A percentile compares a stretch with the other conserved stretches of the same genome.
Evolutionary conservation across 2,329 filamentous ascomycete genomes (phyloP).

Genomic region (Cytospora piceicola): DNA sequence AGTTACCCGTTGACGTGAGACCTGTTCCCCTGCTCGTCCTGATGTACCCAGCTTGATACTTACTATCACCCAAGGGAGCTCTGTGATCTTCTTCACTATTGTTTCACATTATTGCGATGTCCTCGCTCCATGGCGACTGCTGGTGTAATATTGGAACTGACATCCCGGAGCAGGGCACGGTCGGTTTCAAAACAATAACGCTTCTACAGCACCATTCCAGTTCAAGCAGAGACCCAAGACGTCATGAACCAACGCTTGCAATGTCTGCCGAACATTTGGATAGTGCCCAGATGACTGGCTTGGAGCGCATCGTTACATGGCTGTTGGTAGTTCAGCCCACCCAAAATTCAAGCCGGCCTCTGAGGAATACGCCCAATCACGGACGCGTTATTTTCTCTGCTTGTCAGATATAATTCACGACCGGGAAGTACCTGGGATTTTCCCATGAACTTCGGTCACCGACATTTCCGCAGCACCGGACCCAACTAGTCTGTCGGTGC

Average conservation of each 20-base stretch:
- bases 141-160: constrained; percentile 18
- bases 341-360: constrained; percentile 9
- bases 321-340: constrained; percentile 16
- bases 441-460: constrained; percentile 50
- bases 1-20: constrained; percentile 14
- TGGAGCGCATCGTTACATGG: constrained; percentile 26
- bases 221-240: background rate
- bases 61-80: background rate
- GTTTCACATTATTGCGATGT: constrained; percentile 21
- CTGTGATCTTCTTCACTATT: background rate
- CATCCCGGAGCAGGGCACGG: constrained; percentile 11
- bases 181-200: constrained; percentile 11
- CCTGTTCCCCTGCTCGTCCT: background rate
- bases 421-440: constrained; percentile 44
- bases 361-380: constrained; percentile 17
- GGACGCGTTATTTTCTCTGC: constrained; percentile 8
- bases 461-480: constrained; percentile 45
- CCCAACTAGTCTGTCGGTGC: constrained; percentile 35
- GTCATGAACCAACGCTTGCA: constrained; percentile 8
- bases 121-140: constrained; percentile 10
- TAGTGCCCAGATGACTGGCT: constrained; percentile 12
- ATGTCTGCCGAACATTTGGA: constrained; percentile 11
- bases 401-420: constrained; percentile 36
- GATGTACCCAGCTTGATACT: background rate
- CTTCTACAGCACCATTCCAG: constrained; percentile 6